Conservation (phyloP, 1,284 basidiomycete genomes). For the Pisolithus thermaeus region DNA sequence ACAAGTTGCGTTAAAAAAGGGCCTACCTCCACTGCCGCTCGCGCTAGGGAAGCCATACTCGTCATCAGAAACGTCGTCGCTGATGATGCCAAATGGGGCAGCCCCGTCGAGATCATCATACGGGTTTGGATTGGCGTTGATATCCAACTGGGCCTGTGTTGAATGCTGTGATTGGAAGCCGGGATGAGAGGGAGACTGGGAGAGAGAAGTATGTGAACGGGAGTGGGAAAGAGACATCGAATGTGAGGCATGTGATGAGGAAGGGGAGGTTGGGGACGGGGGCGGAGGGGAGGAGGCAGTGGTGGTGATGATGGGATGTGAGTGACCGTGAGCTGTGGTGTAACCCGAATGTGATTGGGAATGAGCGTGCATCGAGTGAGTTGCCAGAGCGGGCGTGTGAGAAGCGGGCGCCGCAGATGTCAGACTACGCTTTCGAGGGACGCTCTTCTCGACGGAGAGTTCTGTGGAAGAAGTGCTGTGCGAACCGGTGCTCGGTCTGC, state of each 20-base stretch:
- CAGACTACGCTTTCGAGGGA: conserved; percentile 58
- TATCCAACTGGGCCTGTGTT: conserved; percentile 12
- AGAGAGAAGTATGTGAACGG: conserved; percentile 29
- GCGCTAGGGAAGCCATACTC: conserved; percentile 16
- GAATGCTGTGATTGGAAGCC: conserved; percentile 9
- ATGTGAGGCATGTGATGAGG: conserved; percentile 26
- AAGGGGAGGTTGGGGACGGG: conserved; percentile 17
- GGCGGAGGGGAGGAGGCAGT: conserved; percentile 24
- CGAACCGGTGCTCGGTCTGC: conserved; percentile 20
- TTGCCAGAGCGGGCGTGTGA: conserved; percentile 10
- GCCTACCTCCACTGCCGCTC: conserved; percentile 12
- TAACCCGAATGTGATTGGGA: conserved; percentile 18
- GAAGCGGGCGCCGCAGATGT: conserved; percentile 35
- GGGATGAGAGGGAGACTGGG: conserved; percentile 29
- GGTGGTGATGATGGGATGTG: conserved; percentile 25
- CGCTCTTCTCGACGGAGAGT: conserved; percentile 36
- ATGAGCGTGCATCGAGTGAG: conserved; percentile 19
- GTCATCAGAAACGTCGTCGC: conserved; percentile 25
- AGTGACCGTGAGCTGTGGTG: conserved; percentile 1
- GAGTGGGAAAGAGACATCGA: conserved; percentile 24
- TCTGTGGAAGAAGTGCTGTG: conserved; percentile 33
- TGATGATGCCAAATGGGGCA: conserved; percentile 9
- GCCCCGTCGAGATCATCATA: conserved; percentile 26
- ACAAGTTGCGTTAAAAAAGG: neutral
- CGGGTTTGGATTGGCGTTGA: conserved; percentile 16